Base-by-base conservation (phyloP, 306 rosid species). In the Medicago lupulina region DNA sequence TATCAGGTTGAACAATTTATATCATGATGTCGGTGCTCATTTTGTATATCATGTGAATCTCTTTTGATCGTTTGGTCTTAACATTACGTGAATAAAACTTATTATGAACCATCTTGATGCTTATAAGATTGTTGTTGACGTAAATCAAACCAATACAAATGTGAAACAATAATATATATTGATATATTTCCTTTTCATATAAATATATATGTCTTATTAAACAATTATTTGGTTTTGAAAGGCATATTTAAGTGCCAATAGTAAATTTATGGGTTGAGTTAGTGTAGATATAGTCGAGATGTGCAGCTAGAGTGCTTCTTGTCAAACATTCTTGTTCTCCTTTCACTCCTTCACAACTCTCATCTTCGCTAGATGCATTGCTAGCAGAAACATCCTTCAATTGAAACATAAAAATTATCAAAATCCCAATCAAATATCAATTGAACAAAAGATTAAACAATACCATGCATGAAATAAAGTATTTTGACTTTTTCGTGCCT, bases 211-310 rank as follows among this genome's bases (percentile, higher is more conserved):
- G 4, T 57, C 7, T 21, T 57, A 19, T 19, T 11, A 1, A 10
- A 21, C 8, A 19, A 57, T 57, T 4, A 10, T 57, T 57, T 57
- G 2, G 62, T 57, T 1, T 11, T 1, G 4, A 57, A 17, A 53
- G 12, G 21, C 59, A 53, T 53, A 2, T 8, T 9, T 18, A 21
- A 55, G 31, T 55, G 13, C 61, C 28, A 54, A 18, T 19, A 5
- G 21, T 19, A 54, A 54, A 8, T 18, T 18, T 10, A 21, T 57
- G 64, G 8, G 15, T 0, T 3, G 1, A 0, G 38, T 58, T 65
- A 9, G 96, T 86, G 21, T 93, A 90, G 83, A 93, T 86, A 55
- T 93, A 93, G 84, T 93, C 97, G 4, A 72, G 10, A 77, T 93
- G 96, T 34, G 92, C 96, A 1, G 28, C 77, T 11, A 89, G 83